These are phyloP conservation scores for Boechera divaricarpa DNA, from an alignment of 345 rosid species.

Conservation along the genomic window DNA sequence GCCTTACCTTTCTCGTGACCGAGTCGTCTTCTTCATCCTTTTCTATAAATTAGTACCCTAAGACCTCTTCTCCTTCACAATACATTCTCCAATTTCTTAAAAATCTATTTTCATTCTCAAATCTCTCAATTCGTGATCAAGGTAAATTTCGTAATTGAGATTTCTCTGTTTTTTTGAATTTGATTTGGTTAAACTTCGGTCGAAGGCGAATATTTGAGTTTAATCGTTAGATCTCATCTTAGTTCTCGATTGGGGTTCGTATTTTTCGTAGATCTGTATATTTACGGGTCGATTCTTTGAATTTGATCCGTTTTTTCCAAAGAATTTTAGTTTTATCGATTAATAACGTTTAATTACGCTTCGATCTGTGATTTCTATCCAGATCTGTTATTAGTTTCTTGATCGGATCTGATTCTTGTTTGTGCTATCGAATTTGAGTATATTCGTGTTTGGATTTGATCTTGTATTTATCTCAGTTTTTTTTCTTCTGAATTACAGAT, in stretches of 20 bases:
- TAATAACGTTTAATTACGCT: not conserved
- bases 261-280: not conserved
- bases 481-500: slow-evolving; percentile 32
- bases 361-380: not conserved
- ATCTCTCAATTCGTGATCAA: slow-evolving; percentile 7
- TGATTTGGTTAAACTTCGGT: not conserved
- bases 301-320: not conserved
- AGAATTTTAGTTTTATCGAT: not conserved
- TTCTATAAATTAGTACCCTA: slow-evolving; percentile 26
- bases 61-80: slow-evolving; percentile 11
- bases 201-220: not conserved
- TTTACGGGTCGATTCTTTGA: not conserved
- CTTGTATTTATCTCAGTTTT: not conserved
- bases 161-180: not conserved
- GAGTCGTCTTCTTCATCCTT: slow-evolving; percentile 27
- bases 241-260: not conserved
- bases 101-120: not conserved
- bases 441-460: not conserved
- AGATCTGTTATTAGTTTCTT: not conserved
- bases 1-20: slow-evolving; percentile 41
- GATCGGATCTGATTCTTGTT: not conserved
- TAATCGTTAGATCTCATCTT: not conserved
- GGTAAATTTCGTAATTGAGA: slow-evolving; percentile 8
- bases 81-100: not conserved
- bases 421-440: not conserved